phyloP scores from a whole-genome alignment of 208 protist species.

The Acanthamoeba healyi region DNA sequence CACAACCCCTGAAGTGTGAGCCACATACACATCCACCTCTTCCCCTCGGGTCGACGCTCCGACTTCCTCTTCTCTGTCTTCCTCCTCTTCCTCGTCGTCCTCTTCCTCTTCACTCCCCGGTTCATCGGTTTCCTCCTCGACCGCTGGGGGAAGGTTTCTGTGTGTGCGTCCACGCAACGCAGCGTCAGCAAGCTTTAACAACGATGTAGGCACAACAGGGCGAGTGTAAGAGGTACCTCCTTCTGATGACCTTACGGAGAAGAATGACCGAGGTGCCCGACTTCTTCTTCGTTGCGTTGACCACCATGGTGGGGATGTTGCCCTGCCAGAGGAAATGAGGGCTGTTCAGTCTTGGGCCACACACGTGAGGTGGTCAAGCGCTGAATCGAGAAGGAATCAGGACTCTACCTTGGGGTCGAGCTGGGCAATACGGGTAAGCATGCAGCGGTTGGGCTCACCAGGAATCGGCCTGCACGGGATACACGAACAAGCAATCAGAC shows the following conservation, averaged over 20 bases:
- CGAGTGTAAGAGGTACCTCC: neutral
- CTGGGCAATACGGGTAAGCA: conserved; percentile 32
- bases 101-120: neutral
- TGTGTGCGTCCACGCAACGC: too few species aligned
- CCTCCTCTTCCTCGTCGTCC: neutral
- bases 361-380: too few species aligned
- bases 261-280: neutral
- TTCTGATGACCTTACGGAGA: conserved; percentile 1
- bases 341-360: too few species aligned
- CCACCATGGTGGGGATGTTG: conserved; percentile 40
- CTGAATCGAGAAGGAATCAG: too few species aligned
- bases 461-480: neutral
- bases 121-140: neutral
- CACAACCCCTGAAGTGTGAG: too few species aligned
- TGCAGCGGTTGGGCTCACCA: conserved; percentile 13
- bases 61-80: neutral
- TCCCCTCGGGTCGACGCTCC: neutral
- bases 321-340: neutral
- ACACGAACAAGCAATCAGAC: too few species aligned
- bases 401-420: neutral
- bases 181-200: neutral
- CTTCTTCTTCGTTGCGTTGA: conserved; percentile 33
- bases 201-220: neutral
- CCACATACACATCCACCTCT: too few species aligned
- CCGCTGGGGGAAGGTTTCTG: neutral